These are phyloP conservation scores for Saturnispora bothae DNA, from an alignment of 805 yeast species.

Conservation along the genomic window DNA sequence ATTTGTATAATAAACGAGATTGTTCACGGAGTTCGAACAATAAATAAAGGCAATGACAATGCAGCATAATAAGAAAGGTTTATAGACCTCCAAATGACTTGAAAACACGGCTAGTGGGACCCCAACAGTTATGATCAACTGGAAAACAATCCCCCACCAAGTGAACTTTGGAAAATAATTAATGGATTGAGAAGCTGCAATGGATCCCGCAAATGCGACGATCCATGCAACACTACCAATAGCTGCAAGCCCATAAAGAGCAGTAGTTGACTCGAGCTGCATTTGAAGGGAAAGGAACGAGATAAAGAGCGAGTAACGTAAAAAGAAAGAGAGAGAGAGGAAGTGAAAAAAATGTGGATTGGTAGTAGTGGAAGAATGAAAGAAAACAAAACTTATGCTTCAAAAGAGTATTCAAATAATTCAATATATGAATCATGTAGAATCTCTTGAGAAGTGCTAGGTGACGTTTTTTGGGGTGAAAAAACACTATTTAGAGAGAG, in stretches of 20 bases:
- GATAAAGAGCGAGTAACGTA: too few species aligned
- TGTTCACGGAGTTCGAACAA: conserved; percentile 74
- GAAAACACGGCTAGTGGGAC: conserved; percentile 43
- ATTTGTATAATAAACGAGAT: conserved; percentile 57
- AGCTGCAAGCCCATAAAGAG: not conserved
- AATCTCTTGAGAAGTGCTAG: too few species aligned
- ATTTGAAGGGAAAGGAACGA: too few species aligned
- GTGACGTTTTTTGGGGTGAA: too few species aligned
- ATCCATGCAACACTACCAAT: conserved; percentile 59
- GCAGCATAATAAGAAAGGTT: conserved; percentile 44
- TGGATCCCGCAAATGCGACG: conserved; percentile 79
- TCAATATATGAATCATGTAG: too few species aligned
- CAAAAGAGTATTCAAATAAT: too few species aligned
- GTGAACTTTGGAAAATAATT: conserved; percentile 64
- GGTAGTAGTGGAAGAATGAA: too few species aligned
- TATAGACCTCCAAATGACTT: conserved; percentile 61
- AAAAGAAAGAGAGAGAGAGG: not conserved
- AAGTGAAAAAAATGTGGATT: too few species aligned
- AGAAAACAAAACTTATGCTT: too few species aligned
- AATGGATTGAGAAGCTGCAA: conserved; percentile 36
- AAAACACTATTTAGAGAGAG: too few species aligned
- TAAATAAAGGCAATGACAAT: conserved; percentile 70
- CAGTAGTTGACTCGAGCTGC: not conserved
- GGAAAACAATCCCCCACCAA: conserved; percentile 94
- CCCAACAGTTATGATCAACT: conserved; percentile 48